phyloP scores from a whole-genome alignment of 177 flowering plant species.

The Telopea speciosissima region DNA sequence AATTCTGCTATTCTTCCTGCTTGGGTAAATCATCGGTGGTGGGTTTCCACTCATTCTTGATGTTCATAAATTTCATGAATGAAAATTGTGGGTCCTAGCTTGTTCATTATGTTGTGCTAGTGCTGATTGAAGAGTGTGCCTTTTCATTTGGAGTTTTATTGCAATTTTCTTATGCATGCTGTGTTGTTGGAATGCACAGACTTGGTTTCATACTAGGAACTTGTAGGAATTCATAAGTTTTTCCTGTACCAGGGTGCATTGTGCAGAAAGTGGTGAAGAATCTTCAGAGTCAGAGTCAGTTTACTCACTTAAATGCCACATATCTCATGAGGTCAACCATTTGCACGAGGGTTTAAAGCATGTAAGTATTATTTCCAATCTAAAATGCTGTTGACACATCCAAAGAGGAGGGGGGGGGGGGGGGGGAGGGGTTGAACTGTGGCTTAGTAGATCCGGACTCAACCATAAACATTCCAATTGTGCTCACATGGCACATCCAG shows the following conservation, averaged over 20 bases:
- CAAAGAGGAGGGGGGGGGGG: neutral
- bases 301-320: constrained; percentile 91
- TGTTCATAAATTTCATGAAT: too few relatives aligned
- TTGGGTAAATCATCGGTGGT: too few relatives aligned
- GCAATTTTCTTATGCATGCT: too few relatives aligned
- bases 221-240: neutral
- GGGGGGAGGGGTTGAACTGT: neutral
- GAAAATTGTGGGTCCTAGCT: neutral
- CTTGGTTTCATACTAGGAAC: neutral
- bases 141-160: too few relatives aligned
- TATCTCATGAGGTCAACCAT: constrained; percentile 97
- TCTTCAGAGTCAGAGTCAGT: constrained; percentile 86
- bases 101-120: neutral
- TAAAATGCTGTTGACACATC: neutral
- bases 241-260: constrained; percentile 55
- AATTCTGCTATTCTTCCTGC: too few relatives aligned
- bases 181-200: neutral
- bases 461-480: too few relatives aligned
- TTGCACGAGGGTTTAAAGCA: constrained; percentile 91
- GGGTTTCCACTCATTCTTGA: too few relatives aligned
- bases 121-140: too few relatives aligned
- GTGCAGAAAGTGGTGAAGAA: constrained; percentile 98
- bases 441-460: too few relatives aligned
- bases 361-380: constrained; percentile 39
- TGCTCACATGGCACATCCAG: too few relatives aligned